Base-by-base conservation (phyloP, 2,329 filamentous ascomycete species). In the Botrytis deweyae region DNA sequence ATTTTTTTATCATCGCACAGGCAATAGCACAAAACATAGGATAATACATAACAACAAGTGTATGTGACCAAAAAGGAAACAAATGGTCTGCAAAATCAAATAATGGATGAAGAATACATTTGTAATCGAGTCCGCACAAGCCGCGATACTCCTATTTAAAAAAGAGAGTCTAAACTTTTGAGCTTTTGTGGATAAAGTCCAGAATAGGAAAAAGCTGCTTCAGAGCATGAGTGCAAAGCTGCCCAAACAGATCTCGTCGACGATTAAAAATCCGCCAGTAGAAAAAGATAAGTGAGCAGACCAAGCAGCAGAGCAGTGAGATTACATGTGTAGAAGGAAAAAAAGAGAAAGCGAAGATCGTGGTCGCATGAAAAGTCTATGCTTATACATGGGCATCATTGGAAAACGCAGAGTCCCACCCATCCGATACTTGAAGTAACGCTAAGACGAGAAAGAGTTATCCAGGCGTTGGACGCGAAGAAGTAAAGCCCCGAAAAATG, bases 351-450 rank as follows among this genome's bases (percentile, higher is more conserved):
- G 71, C 76, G 78, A 76, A 72, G 69, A 77, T 81, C 80, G 80
- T 81, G 78, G 77, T 80, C 80, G 79, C 81, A 78, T 82, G 78
- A 82, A 62, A 79, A 81, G 79, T 81, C 80, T 80, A 81, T 80
- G 80, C 81, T 82, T 81, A 79, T 81, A 81, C 80, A 81, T 80
- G 78, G 76, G 78, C 80, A 80, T 81, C 80, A 77, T 81, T 74
- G 77, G 76, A 80, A 80, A 80, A 80, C 78, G 77, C 80, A 81
- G 77, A 81, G 78, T 77, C 80, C 80, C 79, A 78, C 81, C 80
- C 79, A 80, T 80, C 80, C 78, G 79, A 78, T 80, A 80, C 79
- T 81, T 81, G 61, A 79, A 80, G 78, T 81, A 82, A 82, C 80
- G 81, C 81, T 82, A 81, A 81, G 77, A 80, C 78, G 79, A 81